These are phyloP conservation scores for Avena insularis DNA, from an alignment of 176 grass and related monocot genomes.

Conservation along the genomic window DNA sequence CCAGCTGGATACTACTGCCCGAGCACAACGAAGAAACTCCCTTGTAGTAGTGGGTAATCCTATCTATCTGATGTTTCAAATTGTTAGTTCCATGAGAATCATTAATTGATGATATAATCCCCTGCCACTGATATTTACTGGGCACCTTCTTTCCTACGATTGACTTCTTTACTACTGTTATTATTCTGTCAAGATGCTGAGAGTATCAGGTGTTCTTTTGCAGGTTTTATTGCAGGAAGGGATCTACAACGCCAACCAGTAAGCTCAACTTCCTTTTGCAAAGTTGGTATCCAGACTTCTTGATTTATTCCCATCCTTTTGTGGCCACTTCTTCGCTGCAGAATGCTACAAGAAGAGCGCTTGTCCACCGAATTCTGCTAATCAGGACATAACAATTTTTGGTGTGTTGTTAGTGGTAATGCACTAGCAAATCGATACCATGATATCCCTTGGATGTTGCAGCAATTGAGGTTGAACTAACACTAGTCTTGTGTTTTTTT, in stretches of 20 bases:
- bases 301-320: neutral
- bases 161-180: neutral
- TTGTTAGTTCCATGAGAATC: neutral
- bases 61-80: constrained; percentile 59
- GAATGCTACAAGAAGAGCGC: constrained; percentile 86
- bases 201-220: constrained; percentile 20
- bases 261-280: constrained; percentile 45
- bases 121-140: neutral
- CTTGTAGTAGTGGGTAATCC: constrained; percentile 99
- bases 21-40: constrained; percentile 80
- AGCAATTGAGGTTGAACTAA: constrained; percentile 1
- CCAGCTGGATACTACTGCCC: constrained; percentile 94
- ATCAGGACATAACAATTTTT: constrained; percentile 98
- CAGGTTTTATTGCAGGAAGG: constrained; percentile 95
- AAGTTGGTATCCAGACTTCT: neutral
- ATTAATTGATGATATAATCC: neutral
- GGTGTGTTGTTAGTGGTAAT: constrained; percentile 82
- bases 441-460: neutral
- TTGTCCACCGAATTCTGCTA: constrained; percentile 77
- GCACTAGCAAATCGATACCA: neutral
- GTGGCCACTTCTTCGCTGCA: constrained; percentile 39
- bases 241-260: constrained; percentile 76
- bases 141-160: neutral
- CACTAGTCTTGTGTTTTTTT: neutral
- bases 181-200: constrained; percentile 16